A percentile compares a stretch with the other conserved stretches of the same genome.
These are phyloP conservation scores for Posidonia australis DNA, from an alignment of 106 monocot species.

Conservation along the genomic window DNA sequence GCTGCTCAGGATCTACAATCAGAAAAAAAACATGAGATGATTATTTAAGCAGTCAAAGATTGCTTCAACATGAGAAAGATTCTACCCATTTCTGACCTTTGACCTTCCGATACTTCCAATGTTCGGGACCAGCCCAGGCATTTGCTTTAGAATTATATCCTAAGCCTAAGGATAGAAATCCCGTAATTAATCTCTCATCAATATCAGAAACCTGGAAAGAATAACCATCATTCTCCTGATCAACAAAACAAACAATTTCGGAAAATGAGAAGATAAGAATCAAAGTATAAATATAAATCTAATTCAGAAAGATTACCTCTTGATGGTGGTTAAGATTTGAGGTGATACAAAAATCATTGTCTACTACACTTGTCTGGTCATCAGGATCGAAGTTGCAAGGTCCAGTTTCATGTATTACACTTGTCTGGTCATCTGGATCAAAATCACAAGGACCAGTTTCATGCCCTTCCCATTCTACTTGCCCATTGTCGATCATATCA, in stretches of 20 bases:
- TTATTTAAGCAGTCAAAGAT: background rate
- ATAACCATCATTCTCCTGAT: slow-evolving; percentile 37
- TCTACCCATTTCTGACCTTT: slow-evolving; percentile 45
- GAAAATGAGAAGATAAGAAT: background rate
- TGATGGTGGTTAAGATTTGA: slow-evolving; percentile 26
- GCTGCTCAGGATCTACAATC: slow-evolving; percentile 29
- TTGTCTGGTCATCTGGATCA: slow-evolving; percentile 42
- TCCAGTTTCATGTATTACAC: slow-evolving; percentile 34
- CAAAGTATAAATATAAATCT: background rate
- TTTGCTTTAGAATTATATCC: slow-evolving; percentile 72
- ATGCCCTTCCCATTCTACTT: slow-evolving; percentile 15
- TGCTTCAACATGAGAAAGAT: background rate
- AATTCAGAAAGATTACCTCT: slow-evolving; percentile 33
- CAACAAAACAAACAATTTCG: background rate
- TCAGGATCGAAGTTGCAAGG: slow-evolving; percentile 37
- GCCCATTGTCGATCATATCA: slow-evolving; percentile 14
- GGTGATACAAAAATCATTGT: slow-evolving; percentile 18
- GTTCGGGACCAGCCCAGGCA: slow-evolving; percentile 97
- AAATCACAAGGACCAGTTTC: slow-evolving; percentile 21
- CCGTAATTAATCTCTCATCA: slow-evolving; percentile 43
- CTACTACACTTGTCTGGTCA: slow-evolving; percentile 36
- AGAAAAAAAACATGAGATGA: background rate
- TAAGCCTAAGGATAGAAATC: slow-evolving; percentile 64
- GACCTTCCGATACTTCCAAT: slow-evolving; percentile 82
- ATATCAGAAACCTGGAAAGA: slow-evolving; percentile 18